Percentiles rank a stretch among this genome's conserved stretches.
phyloP scores from a whole-genome alignment of 164 flowering plant genomes.

The Paratinospora sagittata region DNA sequence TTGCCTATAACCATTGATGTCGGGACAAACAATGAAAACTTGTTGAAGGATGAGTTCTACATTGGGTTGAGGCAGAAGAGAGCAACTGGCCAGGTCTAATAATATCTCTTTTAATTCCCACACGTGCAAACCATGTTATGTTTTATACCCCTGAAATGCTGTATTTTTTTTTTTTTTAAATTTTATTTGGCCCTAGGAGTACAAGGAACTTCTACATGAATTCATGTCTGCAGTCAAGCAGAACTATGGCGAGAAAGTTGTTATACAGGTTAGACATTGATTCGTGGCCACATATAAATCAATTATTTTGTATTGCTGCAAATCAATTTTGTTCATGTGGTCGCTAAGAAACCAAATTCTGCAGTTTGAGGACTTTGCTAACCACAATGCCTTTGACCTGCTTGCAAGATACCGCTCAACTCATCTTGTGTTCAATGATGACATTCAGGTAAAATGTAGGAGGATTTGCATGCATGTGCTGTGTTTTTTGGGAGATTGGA shows the following conservation, averaged over 20 bases:
- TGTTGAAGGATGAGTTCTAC: slow-evolving; percentile 78
- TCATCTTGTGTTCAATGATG: slow-evolving; percentile 92
- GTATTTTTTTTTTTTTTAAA: no score
- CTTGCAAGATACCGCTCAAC: slow-evolving; percentile 55
- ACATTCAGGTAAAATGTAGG: slow-evolving; percentile 57
- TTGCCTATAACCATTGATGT: slow-evolving; percentile 88
- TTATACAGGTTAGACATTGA: slow-evolving; percentile 51
- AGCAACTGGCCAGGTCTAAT: slow-evolving; percentile 75
- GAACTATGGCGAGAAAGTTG: slow-evolving; percentile 76
- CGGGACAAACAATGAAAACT: slow-evolving; percentile 73
- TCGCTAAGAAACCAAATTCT: slow-evolving; percentile 2
- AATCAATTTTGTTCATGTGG: not conserved
- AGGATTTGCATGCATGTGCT: not conserved
- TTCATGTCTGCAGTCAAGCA: slow-evolving; percentile 81
- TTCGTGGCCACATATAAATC: not conserved
- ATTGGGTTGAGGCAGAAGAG: slow-evolving; percentile 75
- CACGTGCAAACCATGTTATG: not conserved
- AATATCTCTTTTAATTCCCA: not conserved
- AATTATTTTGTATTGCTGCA: not conserved
- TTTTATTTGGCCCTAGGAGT: slow-evolving; percentile 41
- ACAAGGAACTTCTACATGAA: slow-evolving; percentile 65
- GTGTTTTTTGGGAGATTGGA: not conserved
- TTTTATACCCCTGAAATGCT: not conserved
- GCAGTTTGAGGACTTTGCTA: slow-evolving; percentile 91
- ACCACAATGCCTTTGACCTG: slow-evolving; percentile 83